Base-by-base conservation (phyloP, 176 grass and related monocot species). In the Carex pumila region DNA sequence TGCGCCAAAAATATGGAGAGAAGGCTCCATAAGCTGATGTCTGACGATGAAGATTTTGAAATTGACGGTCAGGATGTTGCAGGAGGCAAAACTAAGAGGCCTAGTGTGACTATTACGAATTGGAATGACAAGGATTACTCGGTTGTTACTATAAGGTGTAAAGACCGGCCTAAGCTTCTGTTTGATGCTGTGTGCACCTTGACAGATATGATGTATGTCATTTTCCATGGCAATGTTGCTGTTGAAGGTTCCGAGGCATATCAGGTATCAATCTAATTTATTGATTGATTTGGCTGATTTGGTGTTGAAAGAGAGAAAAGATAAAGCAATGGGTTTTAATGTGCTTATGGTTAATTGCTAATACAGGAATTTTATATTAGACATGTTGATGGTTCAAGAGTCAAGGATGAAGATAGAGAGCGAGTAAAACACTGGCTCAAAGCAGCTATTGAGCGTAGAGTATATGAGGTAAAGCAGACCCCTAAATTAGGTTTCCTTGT, bases 71-170 rank as follows among this genome's bases (percentile, higher is more conserved):
- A 83, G 62, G 81, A 45, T 67, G 70, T 29, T 31, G 18, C 39
- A 71, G 84, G 81, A 8, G 86, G 75, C 18, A 57, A 88, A 68
- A 71, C 64, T 71, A 73, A 34, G 13, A 87, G 80, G 74, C 88
- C 91, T 22, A 88, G 70, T 86, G 94, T 94, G n/a, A 90, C 83
- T 0, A 88, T 97, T 34, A 81, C 88, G 55, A 97, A 97, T 19
- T 94, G 94, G 94, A 92, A 84, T 4, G 94, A 97, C 62, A 92
- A 90, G 86, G 91, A 88, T 73, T 97, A 91, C 71, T 94, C 94
- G 3, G 90, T 97, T 19, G 94, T 97, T 63, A 97, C 91, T 53
- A 87, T 97, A 50, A 80, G 88, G 30, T 94, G 94, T 82, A 97
- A 92, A 87, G 94, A 97, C 81, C 84, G 94, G 36, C 22, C 94